Base-by-base conservation (phyloP, 805 yeast species). In the Myxozyma lipomycoides region DNA sequence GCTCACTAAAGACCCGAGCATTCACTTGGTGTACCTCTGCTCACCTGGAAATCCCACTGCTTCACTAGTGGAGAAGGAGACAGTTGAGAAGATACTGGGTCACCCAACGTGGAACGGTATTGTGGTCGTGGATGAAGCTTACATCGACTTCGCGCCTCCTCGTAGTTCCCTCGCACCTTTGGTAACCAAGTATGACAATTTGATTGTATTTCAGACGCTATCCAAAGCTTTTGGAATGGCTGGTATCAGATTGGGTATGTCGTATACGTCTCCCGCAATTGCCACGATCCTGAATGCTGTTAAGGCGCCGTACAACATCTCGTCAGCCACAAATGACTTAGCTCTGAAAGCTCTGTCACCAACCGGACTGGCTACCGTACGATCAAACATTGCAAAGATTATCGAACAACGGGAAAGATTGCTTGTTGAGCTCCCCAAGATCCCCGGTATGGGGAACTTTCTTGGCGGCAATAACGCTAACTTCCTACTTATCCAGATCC, bases 31-130 rank as follows among this genome's bases (percentile, higher is more conserved):
- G 1, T 91, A 87, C 65, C 70, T 91, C 55, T 91, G 98, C 15
- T 86, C 97, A 1, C 98, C 98, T 9, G 98, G 98, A 35, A 93
- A 93, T 67, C 98, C 98, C 34, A 91, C 98, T 0, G 96, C 84
- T 9, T 77, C 79, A 26, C 70, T 78, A 42, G 66, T 91, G 40
- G 72, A 76, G 18, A 72, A 75, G 5, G 66, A 64, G 0, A 70
- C 78, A 38, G 70, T 89, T 36, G 70, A 74, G 44, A 64, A 72
- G 47, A 62, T 86, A 1, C 64, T 83, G 47, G 56, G 68, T 2
- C 70, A 73, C 38, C 70, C 67, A 3, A 63, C 70, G 47, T 82
- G 87, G 83, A 81, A 82, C 59, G 95, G 95, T 3, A 69, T 90
- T 24, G 78, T 93, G 5, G 84, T 91, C 17, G 68, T 64, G 2